Conservation (phyloP, 306 rosid species). For the Elaeagnus macrophylla region DNA sequence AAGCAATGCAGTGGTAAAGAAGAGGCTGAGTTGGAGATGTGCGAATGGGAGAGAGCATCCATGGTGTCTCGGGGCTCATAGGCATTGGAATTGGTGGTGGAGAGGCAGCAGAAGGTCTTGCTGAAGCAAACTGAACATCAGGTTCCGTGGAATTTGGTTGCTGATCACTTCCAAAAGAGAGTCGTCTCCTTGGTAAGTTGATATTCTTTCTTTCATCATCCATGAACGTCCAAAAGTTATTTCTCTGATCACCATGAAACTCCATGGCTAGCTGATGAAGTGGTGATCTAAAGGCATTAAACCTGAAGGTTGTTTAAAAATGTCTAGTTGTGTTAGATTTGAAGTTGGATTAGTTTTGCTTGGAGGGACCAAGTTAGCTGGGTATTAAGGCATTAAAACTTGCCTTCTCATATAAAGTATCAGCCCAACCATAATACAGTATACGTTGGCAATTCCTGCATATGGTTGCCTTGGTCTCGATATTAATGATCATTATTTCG, state of each 20-base stretch:
- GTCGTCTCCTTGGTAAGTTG: conserved; percentile 32
- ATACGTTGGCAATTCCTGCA: background rate
- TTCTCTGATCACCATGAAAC: conserved; percentile 17
- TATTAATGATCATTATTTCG: background rate
- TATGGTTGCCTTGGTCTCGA: background rate
- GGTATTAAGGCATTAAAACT: background rate
- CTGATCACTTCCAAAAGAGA: conserved; percentile 26
- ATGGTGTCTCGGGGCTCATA: conserved; percentile 31
- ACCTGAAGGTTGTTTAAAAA: conserved; percentile 2
- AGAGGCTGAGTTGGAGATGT: conserved; percentile 26
- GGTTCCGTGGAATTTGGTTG: conserved; percentile 15
- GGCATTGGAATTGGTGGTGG: conserved; percentile 22
- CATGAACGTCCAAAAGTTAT: conserved; percentile 29
- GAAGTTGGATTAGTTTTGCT: conserved; percentile 10
- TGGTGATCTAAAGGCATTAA: background rate
- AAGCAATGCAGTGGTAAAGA: conserved; percentile 48
- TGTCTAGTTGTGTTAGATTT: conserved; percentile 5
- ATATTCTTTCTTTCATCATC: conserved; percentile 32
- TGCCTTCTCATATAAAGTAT: background rate
- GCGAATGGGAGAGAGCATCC: conserved; percentile 30
- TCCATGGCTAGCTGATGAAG: conserved; percentile 18
- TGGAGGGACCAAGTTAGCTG: conserved; percentile 3
- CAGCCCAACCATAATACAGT: background rate
- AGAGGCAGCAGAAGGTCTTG: conserved; percentile 27
- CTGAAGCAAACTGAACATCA: conserved; percentile 17